Conservation (phyloP, 177 flowering plant genomes). For the Tripterygium wilfordii region DNA sequence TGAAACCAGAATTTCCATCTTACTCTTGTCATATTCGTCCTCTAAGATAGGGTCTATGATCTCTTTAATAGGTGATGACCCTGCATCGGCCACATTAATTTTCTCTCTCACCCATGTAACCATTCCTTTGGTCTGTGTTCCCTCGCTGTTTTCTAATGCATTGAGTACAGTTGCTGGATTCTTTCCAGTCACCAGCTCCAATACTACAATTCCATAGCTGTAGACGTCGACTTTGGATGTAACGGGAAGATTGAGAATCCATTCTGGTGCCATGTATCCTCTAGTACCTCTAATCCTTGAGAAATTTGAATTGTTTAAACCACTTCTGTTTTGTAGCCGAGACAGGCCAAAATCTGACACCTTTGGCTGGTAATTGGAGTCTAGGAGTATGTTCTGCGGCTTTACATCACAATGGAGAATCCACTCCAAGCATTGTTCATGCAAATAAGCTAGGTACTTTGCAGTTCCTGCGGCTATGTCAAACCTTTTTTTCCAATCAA, state of each 20-base stretch:
- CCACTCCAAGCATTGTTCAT: slow-evolving; percentile 36
- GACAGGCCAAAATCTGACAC: slow-evolving; percentile 37
- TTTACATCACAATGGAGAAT: slow-evolving; percentile 32
- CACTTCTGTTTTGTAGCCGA: slow-evolving; percentile 12
- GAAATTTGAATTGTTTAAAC: slow-evolving; percentile 5
- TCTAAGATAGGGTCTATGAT: slow-evolving; percentile 5
- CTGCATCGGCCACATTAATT: background rate
- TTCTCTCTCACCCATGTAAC: slow-evolving; percentile 23
- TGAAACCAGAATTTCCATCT: slow-evolving; percentile 10
- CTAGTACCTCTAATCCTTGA: slow-evolving; percentile 28
- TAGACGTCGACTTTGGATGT: slow-evolving; percentile 24
- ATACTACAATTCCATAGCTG: slow-evolving; percentile 25
- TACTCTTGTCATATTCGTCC: slow-evolving; percentile 1
- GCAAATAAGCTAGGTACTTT: slow-evolving; percentile 27
- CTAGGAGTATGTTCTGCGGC: slow-evolving; percentile 29
- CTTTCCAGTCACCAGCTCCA: slow-evolving; percentile 26
- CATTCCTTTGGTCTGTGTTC: background rate
- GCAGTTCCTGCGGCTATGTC: slow-evolving; percentile 28
- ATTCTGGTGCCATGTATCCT: slow-evolving; percentile 34
- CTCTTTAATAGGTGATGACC: slow-evolving; percentile 2
- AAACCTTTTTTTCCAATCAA: slow-evolving; percentile 19
- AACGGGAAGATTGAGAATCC: slow-evolving; percentile 15
- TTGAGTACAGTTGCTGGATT: background rate
- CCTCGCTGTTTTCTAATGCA: background rate
- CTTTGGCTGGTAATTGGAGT: slow-evolving; percentile 19